Percentiles rank a stretch among this genome's conserved stretches.
Evolutionary conservation across 1,284 basidiomycete genomes (phyloP).

Genomic region (Ustilago crameri): DNA sequence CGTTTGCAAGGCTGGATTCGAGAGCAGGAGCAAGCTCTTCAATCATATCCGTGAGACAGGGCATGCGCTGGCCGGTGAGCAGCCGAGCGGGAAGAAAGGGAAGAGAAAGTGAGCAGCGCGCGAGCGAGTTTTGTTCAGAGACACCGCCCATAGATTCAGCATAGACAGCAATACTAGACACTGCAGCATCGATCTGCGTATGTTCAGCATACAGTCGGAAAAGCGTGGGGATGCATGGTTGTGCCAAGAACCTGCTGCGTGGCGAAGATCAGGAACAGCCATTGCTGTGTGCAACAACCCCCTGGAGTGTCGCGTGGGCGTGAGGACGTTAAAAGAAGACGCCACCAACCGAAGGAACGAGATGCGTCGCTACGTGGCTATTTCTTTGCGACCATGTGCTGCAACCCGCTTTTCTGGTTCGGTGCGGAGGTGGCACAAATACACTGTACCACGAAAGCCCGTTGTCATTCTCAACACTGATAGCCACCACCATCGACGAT

Average conservation of each 20-base stretch:
- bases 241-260: background rate
- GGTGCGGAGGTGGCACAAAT: background rate
- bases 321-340: constrained; percentile 3
- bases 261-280: constrained; percentile 10
- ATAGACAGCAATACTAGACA: constrained; percentile 7
- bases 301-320: constrained; percentile 4
- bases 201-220: too few relatives aligned
- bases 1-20: constrained; percentile 76
- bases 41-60: constrained; percentile 78
- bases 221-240: too few relatives aligned
- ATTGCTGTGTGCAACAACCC: background rate
- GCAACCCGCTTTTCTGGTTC: background rate
- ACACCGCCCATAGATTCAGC: background rate
- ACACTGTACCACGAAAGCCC: too few relatives aligned
- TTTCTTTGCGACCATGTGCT: constrained; percentile 8
- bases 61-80: constrained; percentile 75
- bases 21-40: constrained; percentile 83
- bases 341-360: constrained; percentile 12
- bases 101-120: constrained; percentile 13
- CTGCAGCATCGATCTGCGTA: too few relatives aligned
- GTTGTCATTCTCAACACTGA: background rate
- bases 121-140: background rate
- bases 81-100: constrained; percentile 24
- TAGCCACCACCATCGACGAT: too few relatives aligned
- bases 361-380: constrained; percentile 15